These are phyloP conservation scores for Aphanomyces euteiches DNA, from an alignment of 352 stramenopile species.

Conservation along the genomic window DNA sequence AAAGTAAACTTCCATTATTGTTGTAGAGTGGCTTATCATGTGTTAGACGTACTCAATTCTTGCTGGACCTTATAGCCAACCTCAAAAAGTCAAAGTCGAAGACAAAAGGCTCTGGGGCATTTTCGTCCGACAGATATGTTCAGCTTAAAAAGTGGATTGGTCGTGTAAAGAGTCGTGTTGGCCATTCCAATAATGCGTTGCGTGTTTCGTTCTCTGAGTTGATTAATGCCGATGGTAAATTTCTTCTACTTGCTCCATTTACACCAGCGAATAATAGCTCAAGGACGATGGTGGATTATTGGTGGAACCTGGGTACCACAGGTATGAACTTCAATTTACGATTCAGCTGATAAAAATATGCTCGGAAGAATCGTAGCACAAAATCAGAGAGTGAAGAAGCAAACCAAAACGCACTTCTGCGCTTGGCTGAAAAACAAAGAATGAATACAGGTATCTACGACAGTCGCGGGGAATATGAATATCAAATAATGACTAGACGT, in stretches of 20 bases:
- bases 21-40: not conserved
- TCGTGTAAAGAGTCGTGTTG: conserved; percentile 89
- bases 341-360: conserved; percentile 1
- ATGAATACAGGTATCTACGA: conserved; percentile 89
- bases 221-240: conserved; percentile 78
- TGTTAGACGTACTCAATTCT: conserved; percentile 61
- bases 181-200: conserved; percentile 68
- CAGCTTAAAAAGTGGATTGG: conserved; percentile 92
- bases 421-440: conserved; percentile 92
- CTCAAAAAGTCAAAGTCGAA: conserved; percentile 91
- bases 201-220: conserved; percentile 71
- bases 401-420: conserved; percentile 72
- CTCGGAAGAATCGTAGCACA: conserved; percentile 30
- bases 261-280: conserved; percentile 35
- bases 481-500: conserved; percentile 45
- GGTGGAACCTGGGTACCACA: conserved; percentile 91
- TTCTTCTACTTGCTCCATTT: no score
- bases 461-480: no score
- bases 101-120: conserved; percentile 48
- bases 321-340: conserved; percentile 25
- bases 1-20: conserved; percentile 29
- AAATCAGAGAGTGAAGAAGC: conserved; percentile 31
- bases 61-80: conserved; percentile 95
- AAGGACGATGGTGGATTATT: conserved; percentile 95
- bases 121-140: conserved; percentile 56